phyloP scores from a whole-genome alignment of 2,329 filamentous ascomycete species.

The Penicillium sp. region DNA sequence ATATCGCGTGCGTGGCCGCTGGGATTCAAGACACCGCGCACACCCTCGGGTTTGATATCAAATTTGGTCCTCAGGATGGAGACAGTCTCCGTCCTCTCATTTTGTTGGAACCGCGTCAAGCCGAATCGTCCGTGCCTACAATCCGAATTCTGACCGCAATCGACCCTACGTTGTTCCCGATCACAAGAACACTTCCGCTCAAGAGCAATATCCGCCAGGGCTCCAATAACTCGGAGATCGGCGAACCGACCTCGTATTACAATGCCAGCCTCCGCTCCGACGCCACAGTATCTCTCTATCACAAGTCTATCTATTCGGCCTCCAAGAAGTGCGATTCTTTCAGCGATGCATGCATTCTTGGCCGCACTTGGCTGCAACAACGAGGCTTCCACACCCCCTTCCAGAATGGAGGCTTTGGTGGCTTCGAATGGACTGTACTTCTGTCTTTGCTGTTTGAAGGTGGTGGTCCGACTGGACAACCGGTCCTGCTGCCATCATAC shows the following conservation, averaged over 20 bases:
- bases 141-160: conserved; percentile 73
- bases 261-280: conserved; percentile 83
- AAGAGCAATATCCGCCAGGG: conserved; percentile 68
- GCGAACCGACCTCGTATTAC: conserved; percentile 75
- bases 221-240: conserved; percentile 35
- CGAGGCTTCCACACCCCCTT: conserved; percentile 72
- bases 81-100: conserved; percentile 74
- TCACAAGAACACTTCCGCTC: conserved; percentile 67
- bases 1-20: conserved; percentile 76
- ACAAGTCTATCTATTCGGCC: conserved; percentile 71
- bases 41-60: conserved; percentile 55
- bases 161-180: conserved; percentile 67
- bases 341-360: conserved; percentile 79
- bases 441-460: conserved; percentile 76
- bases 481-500: conserved; percentile 73
- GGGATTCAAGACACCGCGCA: conserved; percentile 60
- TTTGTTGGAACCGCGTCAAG: conserved; percentile 42
- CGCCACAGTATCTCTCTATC: conserved; percentile 68
- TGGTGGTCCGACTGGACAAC: conserved; percentile 69
- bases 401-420: conserved; percentile 80
- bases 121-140: conserved; percentile 37
- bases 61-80: conserved; percentile 67
- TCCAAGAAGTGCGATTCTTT: conserved; percentile 71
- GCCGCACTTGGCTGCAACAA: conserved; percentile 85
- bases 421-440: conserved; percentile 85